Base-by-base conservation (phyloP, 805 yeast species). In the Kuraishia borneana region DNA sequence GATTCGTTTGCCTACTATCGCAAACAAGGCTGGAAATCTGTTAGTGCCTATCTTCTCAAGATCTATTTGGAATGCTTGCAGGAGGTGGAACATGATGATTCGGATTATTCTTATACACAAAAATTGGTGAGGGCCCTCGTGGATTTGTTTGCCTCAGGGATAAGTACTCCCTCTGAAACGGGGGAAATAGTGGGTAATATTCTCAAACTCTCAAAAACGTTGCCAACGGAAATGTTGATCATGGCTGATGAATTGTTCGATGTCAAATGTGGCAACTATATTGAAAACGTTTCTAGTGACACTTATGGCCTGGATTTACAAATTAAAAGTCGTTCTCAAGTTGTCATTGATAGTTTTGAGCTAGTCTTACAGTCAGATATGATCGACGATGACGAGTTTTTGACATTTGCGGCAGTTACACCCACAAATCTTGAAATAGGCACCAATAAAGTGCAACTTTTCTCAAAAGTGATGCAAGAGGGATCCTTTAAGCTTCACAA, bases 1-100 rank as follows among this genome's bases (percentile, higher is more conserved):
- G 72, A 76, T 6, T 76, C 92, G 2, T 83, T 83, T 31, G 73
- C 70, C 26, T 73, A 73, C 36, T 87, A 82, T 46, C 65, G 70
- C 6, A 55, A 65, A 14, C 72, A 76, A 31, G 84, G 87, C 2
- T 88, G 96, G 96, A 70, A 70, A 33, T 53, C 60, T 30, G 72
- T 85, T 47, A 83, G 94, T 1, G 65, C 73, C 5, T 56, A 68
- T n/a, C 54, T 89, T 13, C 61, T 84, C 26, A 74, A 73, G 42
- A 60, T 77, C 1, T 85, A 78, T 47, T 65, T 83, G 20, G 73
- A 74, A 26, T 84, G 95, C 45, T 61, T 87, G 25, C 72, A 71
- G 39, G 58, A 68, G 19, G 42, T 53, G 31, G 47, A 43, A 30
- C 42, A 44, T 39, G 37, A 34, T 1, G 42, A 40, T 25, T 45